These are phyloP conservation scores for Hygrocybe punicea DNA, from an alignment of 768 basidiomycete genomes.

Conservation along the genomic window DNA sequence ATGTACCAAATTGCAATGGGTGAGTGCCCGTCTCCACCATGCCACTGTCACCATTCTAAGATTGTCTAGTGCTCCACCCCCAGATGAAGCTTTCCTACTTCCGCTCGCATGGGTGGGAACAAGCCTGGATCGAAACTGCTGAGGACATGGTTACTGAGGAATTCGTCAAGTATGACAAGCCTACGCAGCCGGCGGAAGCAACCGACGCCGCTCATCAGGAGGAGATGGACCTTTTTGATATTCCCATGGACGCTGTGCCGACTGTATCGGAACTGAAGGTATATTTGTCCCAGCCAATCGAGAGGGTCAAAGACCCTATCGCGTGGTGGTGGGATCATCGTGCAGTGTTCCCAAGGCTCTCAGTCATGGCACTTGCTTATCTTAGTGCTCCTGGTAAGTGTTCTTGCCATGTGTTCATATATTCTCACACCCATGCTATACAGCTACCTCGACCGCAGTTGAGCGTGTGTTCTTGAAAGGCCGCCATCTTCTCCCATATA, in stretches of 20 bases:
- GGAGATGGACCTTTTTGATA: neutral
- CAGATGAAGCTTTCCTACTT: slow-evolving; percentile 30
- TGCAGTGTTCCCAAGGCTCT: slow-evolving; percentile 17
- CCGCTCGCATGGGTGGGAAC: slow-evolving; percentile 17
- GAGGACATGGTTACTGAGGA: slow-evolving; percentile 13
- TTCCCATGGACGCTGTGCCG: neutral
- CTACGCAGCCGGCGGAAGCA: neutral
- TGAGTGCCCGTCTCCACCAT: slow-evolving; percentile 14
- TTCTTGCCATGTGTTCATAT: neutral
- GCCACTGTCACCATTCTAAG: neutral
- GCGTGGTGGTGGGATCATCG: slow-evolving; percentile 21
- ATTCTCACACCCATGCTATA: neutral
- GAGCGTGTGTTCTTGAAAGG: slow-evolving; percentile 25
- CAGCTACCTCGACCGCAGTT: slow-evolving; percentile 27
- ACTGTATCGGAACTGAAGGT: slow-evolving; percentile 13
- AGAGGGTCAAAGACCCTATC: slow-evolving; percentile 14
- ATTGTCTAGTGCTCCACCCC: slow-evolving; percentile 25
- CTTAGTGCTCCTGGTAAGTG: slow-evolving; percentile 8
- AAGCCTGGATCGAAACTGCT: slow-evolving; percentile 23
- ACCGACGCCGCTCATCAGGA: neutral
- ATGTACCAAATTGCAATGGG: slow-evolving; percentile 37
- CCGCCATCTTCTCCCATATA: neutral
- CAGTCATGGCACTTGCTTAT: slow-evolving; percentile 29
- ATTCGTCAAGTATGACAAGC: slow-evolving; percentile 6
- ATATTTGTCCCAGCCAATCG: slow-evolving; percentile 18